Evolutionary conservation across 441 rosid genomes (phyloP).

Genomic region (Euphorbia schlechtendalii): DNA sequence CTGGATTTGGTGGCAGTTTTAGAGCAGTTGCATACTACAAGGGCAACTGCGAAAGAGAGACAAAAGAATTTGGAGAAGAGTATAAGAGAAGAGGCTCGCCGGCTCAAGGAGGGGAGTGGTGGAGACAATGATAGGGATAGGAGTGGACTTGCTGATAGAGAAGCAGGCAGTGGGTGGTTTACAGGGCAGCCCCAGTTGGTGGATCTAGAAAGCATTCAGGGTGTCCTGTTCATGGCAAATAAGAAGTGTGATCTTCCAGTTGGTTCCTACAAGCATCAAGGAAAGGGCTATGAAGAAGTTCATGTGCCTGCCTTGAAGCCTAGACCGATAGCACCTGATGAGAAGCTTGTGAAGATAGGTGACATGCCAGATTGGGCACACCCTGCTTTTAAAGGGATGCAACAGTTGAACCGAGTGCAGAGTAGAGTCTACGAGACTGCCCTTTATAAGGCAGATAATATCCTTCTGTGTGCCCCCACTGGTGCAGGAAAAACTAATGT

Average conservation of each 20-base stretch:
- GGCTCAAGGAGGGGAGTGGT: conserved; percentile 70
- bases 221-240: conserved; percentile 87
- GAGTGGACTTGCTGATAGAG: conserved; percentile 57
- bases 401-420: conserved; percentile 84
- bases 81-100: conserved; percentile 87
- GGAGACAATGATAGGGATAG: conserved; percentile 61
- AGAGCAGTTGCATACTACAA: conserved; percentile 89
- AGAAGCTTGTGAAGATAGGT: conserved; percentile 67
- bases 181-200: conserved; percentile 83
- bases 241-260: conserved; percentile 69
- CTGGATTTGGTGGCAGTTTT: conserved; percentile 64
- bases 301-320: conserved; percentile 72
- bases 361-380: conserved; percentile 97
- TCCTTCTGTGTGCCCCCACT: conserved; percentile 91
- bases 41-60: conserved; percentile 93
- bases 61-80: conserved; percentile 86
- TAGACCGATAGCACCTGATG: conserved; percentile 46
- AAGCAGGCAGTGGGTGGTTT: conserved; percentile 67
- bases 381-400: conserved; percentile 87
- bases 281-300: conserved; percentile 84
- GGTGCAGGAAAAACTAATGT: conserved; percentile 99
- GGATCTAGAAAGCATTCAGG: conserved; percentile 71
- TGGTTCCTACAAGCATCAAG: conserved; percentile 53
- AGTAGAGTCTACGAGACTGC: conserved; percentile 89
- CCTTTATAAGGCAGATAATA: conserved; percentile 57